phyloP scores from a whole-genome alignment of 2,329 filamentous ascomycete genomes.

The Hypomyces perniciosus region DNA sequence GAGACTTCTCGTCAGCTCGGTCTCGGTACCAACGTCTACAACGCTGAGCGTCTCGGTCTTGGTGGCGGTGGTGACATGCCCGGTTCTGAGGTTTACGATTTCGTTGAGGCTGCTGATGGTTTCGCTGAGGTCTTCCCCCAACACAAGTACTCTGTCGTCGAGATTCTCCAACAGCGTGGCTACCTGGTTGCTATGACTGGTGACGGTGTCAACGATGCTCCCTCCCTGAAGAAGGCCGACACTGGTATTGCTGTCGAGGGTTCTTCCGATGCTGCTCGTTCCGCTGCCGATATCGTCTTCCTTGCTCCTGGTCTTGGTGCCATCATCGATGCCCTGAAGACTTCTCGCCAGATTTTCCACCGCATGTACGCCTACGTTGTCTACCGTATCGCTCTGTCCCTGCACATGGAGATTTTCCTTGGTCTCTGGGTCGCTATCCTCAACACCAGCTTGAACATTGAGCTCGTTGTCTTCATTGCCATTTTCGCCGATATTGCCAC shows the following conservation, averaged over 20 bases:
- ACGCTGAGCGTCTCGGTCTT: constrained; percentile 85
- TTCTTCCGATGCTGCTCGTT: constrained; percentile 83
- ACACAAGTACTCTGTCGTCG: constrained; percentile 92
- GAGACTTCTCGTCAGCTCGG: constrained; percentile 88
- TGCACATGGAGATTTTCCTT: constrained; percentile 87
- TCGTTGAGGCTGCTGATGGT: constrained; percentile 90
- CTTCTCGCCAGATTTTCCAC: constrained; percentile 90
- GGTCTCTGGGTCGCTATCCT: constrained; percentile 87
- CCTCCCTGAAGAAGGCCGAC: constrained; percentile 91
- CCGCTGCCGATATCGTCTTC: constrained; percentile 90
- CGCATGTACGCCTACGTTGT: constrained; percentile 96
- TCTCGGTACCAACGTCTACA: constrained; percentile 89
- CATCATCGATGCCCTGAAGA: constrained; percentile 90
- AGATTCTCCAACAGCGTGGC: constrained; percentile 88
- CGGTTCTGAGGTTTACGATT: constrained; percentile 89
- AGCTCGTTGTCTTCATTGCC: constrained; percentile 87
- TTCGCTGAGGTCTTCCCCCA: constrained; percentile 93
- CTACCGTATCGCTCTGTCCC: constrained; percentile 87
- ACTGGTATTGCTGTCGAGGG: constrained; percentile 93
- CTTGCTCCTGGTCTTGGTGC: constrained; percentile 84
- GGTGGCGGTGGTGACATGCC: constrained; percentile 89
- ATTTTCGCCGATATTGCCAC: constrained; percentile 93
- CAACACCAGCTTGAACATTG: constrained; percentile 76
- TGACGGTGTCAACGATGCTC: constrained; percentile 91
- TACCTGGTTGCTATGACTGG: constrained; percentile 95